Evolutionary conservation across 768 basidiomycete species (phyloP).

Genomic region (Mycena maculata): DNA sequence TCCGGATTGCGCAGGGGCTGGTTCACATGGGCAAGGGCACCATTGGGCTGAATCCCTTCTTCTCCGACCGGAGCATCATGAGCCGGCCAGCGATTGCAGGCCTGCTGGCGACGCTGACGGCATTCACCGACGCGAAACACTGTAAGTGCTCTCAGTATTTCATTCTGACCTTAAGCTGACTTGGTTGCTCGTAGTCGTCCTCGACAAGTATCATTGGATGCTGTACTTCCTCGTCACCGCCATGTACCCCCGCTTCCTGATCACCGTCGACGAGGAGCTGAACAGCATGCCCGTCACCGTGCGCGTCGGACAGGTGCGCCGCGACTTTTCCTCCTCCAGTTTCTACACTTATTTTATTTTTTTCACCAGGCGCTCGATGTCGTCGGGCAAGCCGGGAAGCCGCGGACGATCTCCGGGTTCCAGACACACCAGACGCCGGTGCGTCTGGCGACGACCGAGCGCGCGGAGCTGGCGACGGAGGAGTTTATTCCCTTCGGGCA

Average conservation of each 20-base stretch:
- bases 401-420: conserved; percentile 96
- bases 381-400: conserved; percentile 97
- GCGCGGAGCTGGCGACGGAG: conserved; percentile 96
- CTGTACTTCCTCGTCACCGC: conserved; percentile 94
- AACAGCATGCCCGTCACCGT: conserved; percentile 90
- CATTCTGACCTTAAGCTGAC: neutral
- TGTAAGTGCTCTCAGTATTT: conserved; percentile 67
- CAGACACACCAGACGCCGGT: conserved; percentile 98
- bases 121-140: conserved; percentile 93
- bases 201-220: conserved; percentile 99
- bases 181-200: conserved; percentile 73
- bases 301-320: conserved; percentile 87
- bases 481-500: conserved; percentile 93
- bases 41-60: conserved; percentile 97
- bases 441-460: conserved; percentile 91
- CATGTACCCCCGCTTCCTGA: conserved; percentile 99
- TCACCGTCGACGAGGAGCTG: conserved; percentile 94
- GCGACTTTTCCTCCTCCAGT: neutral
- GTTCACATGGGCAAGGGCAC: conserved; percentile 99
- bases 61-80: conserved; percentile 91
- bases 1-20: conserved; percentile 93
- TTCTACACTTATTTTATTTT: neutral
- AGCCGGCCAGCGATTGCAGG: conserved; percentile 91
- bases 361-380: conserved; percentile 87
- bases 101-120: conserved; percentile 85